Base-by-base conservation (phyloP, 2,329 filamentous ascomycete species). In the Eutypa lata region DNA sequence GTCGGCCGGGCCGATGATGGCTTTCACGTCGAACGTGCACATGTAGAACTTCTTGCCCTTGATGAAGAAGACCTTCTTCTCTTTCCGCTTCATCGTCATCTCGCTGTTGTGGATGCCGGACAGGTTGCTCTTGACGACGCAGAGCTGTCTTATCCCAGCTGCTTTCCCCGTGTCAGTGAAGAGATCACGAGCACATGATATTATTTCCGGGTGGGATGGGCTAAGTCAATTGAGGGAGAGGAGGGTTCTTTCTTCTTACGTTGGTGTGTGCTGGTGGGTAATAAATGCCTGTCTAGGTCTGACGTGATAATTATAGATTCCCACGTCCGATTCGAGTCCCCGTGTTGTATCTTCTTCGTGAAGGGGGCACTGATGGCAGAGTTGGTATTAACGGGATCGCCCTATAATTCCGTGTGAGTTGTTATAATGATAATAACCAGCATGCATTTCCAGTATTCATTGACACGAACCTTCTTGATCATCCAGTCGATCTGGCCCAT, bases 1-100 rank as follows among this genome's bases (percentile, higher is more conserved):
- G 52, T 86, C 82, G 0, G 83, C 76, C 1, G 79, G 75, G 1
- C 79, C 80, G 3, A 80, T 76, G 35, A 82, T 71, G 3, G 82
- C 79, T 51, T 80, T 75, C 0, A 85, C 74, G 48, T 81, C 77
- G 49, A 76, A 77, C 7, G 65, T 65, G 45, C 71, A 74, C 3
- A 73, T 56, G 43, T 71, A 76, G 50, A 68, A 76, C 38, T 64
- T 69, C 48, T 67, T 64, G 8, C 72, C 68, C 16, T 62, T 64
- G n/a, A 19, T 43, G 7, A 60, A 59, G 49, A 73, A 69, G 18
- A 69, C 67, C 0, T 61, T 65, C 2, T 65, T 60, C 3, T 68
- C 56, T 45, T 73, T 72, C 44, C 73, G 60, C 53, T 71, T 74
- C 35, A 65, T 57, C 0, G 70, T 57, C 19, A 77, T 65, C 44